phyloP scores from a whole-genome alignment of 805 yeast genomes.

The Candida odintsovae region DNA sequence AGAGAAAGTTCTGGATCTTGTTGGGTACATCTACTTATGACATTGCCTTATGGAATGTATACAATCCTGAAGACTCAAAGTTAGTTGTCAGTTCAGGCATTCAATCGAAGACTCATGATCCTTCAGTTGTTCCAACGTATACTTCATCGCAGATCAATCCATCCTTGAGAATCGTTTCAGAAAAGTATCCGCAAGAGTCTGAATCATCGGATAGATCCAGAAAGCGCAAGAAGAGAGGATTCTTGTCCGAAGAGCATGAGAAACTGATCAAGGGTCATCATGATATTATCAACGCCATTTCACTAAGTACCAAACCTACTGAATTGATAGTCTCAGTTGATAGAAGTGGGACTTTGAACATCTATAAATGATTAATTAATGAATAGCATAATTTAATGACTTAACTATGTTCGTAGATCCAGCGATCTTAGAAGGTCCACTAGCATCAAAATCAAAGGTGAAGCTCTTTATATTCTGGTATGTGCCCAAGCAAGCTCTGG shows the following conservation, averaged over 20 bases:
- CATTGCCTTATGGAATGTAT: constrained; percentile 34
- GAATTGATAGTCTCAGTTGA: constrained; percentile 63
- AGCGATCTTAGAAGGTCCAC: no score
- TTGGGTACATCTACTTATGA: constrained; percentile 15
- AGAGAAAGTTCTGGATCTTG: constrained; percentile 16
- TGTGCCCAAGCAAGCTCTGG: no score
- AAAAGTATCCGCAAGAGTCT: constrained; percentile 21
- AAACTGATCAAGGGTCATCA: constrained; percentile 39
- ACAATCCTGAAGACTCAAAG: constrained; percentile 25
- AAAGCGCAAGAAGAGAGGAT: constrained; percentile 22
- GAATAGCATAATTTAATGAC: neutral
- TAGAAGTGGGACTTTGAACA: constrained; percentile 57
- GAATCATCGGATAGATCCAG: constrained; percentile 7
- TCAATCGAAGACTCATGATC: constrained; percentile 19
- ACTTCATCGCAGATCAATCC: constrained; percentile 32
- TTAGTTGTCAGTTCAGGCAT: constrained; percentile 18
- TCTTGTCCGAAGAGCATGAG: constrained; percentile 39
- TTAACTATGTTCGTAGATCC: neutral
- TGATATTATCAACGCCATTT: constrained; percentile 46
- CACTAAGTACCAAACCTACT: constrained; percentile 41
- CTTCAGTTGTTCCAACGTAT: neutral
- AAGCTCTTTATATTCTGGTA: no score
- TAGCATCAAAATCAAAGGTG: no score
- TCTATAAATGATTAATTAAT: constrained; percentile 36
- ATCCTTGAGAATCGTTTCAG: constrained; percentile 35